Conservation (phyloP, 2,329 filamentous ascomycete genomes). For the Epichloe brachyelytri region DNA sequence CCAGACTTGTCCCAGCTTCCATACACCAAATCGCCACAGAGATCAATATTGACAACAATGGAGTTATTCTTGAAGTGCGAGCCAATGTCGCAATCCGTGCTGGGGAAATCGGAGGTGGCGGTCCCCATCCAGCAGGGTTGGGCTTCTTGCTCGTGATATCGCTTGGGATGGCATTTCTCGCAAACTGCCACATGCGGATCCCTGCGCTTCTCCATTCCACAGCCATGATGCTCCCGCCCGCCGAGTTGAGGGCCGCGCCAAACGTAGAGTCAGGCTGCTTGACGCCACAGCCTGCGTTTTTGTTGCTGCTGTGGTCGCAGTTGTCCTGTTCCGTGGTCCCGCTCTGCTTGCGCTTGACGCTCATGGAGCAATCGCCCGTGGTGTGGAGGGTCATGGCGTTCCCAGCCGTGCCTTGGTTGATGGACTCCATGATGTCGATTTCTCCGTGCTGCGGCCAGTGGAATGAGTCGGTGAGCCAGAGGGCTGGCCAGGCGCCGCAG, state of each 20-base stretch:
- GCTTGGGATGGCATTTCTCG: conserved; percentile 30
- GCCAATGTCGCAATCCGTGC: conserved; percentile 45
- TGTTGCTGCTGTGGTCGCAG: conserved; percentile 38
- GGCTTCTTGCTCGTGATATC: conserved; percentile 40
- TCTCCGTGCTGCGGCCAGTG: conserved; percentile 54
- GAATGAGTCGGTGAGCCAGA: conserved; percentile 49
- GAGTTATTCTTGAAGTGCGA: conserved; percentile 51
- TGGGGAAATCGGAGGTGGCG: conserved; percentile 52
- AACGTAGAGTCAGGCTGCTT: conserved; percentile 28
- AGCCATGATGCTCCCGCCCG: conserved; percentile 45
- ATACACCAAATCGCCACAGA: conserved; percentile 46
- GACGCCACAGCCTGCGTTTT: conserved; percentile 47
- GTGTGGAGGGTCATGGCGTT: conserved; percentile 51
- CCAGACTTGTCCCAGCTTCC: conserved; percentile 32
- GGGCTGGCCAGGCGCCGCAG: conserved; percentile 51
- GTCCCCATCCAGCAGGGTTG: conserved; percentile 47
- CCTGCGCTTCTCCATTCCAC: conserved; percentile 48
- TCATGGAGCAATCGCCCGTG: conserved; percentile 35
- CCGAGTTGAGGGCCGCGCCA: conserved; percentile 38
- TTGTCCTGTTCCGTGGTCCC: conserved; percentile 29
- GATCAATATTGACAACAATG: conserved; percentile 52
- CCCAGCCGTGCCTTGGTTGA: conserved; percentile 39
- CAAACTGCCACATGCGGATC: conserved; percentile 52
- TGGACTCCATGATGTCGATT: conserved; percentile 49
- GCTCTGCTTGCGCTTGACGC: conserved; percentile 39